Evolutionary conservation across 805 yeast genomes (phyloP), one percentile per base, ranked within the genome.

Genomic region (Suhomyces faveliae): DNA sequence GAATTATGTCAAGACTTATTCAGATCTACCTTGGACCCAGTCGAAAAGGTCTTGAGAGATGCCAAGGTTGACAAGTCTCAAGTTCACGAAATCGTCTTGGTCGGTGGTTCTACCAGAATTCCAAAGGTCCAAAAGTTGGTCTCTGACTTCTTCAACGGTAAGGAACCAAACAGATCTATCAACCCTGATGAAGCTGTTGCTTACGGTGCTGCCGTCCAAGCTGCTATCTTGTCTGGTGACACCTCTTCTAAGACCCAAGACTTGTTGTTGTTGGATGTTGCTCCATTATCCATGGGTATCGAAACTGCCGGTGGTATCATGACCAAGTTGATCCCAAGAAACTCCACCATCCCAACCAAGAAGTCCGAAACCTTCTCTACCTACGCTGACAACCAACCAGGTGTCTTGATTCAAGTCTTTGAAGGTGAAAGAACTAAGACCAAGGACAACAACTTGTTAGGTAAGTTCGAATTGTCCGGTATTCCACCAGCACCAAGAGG

Each of bases 161-260:
- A 90, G 79, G 96, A 90, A 77, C 96, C 96, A 75, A 89, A 89
- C 81, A 87, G 84, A 78, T 88, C 96, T 46, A 90, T 90, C 74
- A 90, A 90, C 83, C 97, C 97, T 61, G 97, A 90, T 80, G 97
- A 90, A 79, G 97, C 97, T 66, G 97, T 90, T 74, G 97, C 97
- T 66, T 90, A 90, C 78, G 97, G 97, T 85, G 97, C 97, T 61
- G 97, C 97, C 55, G 97, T 90, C 60, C 97, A 90, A 80, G 97
- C 96, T 59, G 97, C 97, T 60, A 90, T 90, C 68, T 82, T 90
- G 69, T 83, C 96, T 52, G 97, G 97, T 78, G 97, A 90, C 76
- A 85, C 92, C 60, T 90, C 97, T 37, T 84, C 96, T 53, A 89
- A 89, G 86, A 91, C 97, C 53, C 96, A 90, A 79, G 97, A 90